Base-by-base conservation (phyloP, 495 filamentous ascomycete species). In the Jackrogersella minutella region DNA sequence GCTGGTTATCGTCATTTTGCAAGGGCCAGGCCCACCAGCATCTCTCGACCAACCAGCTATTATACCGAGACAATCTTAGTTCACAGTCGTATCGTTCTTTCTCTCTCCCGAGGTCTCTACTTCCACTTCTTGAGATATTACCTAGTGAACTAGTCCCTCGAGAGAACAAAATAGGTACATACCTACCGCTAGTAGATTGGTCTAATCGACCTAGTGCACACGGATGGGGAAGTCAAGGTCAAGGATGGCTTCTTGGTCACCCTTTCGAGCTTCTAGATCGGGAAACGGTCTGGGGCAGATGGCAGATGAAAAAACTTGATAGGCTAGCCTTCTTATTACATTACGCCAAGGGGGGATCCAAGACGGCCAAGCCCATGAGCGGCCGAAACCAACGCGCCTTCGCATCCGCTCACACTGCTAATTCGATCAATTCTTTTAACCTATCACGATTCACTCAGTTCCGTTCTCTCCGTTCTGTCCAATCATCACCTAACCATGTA, bases 1-100 rank as follows among this genome's bases (percentile, higher is more conserved):
- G 66, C 41, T 52, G 56, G 66, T 24, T 43, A 69, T 69, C 66
- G 50, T 64, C 55, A 69, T 69, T 64, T 60, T 33, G 24, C 28
- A 30, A 56, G 50, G 41, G 24, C 41, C 33, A 19, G 49, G 53
- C 30, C 34, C 16, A n/a, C 19, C 44, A 63, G 28, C 57, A 28
- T 11, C 31, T 16, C n/a, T n/a, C 24, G 13, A 37, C 58, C 63
- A 66, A 66, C 63, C 58, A 66, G 26, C 26, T 51, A 9, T 10
- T 17, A 44, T 56, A 53, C 40, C 58, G 33, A 58, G 46, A 46
- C 21, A 47, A 21, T 21, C 57, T 63, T 63, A 55, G 37, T 53
- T 37, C 52, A 19, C 17, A 34, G 58, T 52, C 11, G 43, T 51
- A 31, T 50, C n/a, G n/a, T n/a, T n/a, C n/a, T n/a, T n/a, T n/a